A percentile compares a stretch with the other conserved stretches of the same genome.
Conservation (phyloP, 257 asterid species). For the Avicennia marina region DNA sequence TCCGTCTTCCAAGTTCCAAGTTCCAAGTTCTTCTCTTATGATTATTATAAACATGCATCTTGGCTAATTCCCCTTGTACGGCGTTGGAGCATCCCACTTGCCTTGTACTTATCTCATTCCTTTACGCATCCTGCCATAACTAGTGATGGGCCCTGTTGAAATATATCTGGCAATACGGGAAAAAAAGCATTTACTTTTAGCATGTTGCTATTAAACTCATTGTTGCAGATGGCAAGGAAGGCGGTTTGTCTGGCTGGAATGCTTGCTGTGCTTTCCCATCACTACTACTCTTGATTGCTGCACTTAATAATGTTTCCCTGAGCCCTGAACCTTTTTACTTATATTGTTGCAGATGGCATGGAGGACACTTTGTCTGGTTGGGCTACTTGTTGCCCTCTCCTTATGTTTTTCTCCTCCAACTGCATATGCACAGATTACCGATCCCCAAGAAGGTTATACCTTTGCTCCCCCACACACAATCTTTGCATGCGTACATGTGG, state of each 20-base stretch:
- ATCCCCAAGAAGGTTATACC: background rate
- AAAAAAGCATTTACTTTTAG: too few relatives aligned
- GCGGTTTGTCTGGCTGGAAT: constrained; percentile 13
- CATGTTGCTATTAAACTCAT: too few relatives aligned
- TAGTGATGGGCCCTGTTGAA: too few relatives aligned
- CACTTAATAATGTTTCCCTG: too few relatives aligned
- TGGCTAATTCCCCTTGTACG: background rate
- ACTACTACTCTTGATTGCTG: background rate
- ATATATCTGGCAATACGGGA: too few relatives aligned
- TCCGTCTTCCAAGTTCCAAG: background rate
- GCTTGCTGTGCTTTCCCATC: constrained; percentile 9
- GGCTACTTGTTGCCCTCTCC: background rate
- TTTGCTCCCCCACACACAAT: too few relatives aligned
- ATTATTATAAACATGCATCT: too few relatives aligned
- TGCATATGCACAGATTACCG: background rate
- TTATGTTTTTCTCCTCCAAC: background rate
- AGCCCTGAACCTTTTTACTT: too few relatives aligned
- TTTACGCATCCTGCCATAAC: background rate
- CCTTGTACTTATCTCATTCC: too few relatives aligned
- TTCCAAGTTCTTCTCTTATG: too few relatives aligned
- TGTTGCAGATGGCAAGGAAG: constrained; percentile 26
- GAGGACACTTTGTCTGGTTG: background rate
- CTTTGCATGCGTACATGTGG: background rate
- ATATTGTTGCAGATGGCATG: background rate
- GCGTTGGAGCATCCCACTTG: background rate